Evolutionary conservation across 2,329 filamentous ascomycete species (phyloP).

Genomic region (Aspergillus sojae): DNA sequence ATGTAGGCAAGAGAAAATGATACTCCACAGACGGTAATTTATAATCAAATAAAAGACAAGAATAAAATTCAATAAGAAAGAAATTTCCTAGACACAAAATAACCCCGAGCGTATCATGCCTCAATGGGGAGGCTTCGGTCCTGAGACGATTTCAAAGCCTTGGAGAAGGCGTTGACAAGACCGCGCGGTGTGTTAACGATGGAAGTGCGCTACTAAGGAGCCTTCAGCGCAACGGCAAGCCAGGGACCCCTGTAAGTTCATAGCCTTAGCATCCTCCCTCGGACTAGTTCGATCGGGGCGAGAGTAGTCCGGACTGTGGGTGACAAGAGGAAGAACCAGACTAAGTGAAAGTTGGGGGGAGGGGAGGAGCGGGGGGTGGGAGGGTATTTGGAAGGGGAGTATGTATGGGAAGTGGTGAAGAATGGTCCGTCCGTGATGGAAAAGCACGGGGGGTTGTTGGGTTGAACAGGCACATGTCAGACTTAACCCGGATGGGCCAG

Average conservation of each 20-base stretch:
- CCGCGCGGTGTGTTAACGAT: constrained; percentile 27
- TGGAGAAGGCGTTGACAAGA: constrained; percentile 21
- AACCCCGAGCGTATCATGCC: constrained; percentile 33
- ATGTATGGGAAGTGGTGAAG: constrained; percentile 13
- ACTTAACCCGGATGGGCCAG: constrained; percentile 19
- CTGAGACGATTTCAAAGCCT: constrained; percentile 24
- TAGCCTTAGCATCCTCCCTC: constrained; percentile 43
- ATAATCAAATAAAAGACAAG: constrained; percentile 19
- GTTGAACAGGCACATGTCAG: constrained; percentile 30
- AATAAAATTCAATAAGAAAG: constrained; percentile 19
- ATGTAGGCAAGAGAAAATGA: constrained; percentile 9
- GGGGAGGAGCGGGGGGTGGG: constrained; percentile 4
- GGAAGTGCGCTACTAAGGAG: constrained; percentile 38
- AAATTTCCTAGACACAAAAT: constrained; percentile 22
- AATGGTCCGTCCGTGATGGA: constrained; percentile 18
- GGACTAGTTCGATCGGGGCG: constrained; percentile 16
- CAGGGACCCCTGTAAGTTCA: constrained; percentile 42
- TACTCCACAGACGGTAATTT: constrained; percentile 25
- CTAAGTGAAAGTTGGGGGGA: neutral
- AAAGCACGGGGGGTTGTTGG: constrained; percentile 30
- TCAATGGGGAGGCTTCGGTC: constrained; percentile 23
- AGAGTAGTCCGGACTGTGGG: constrained; percentile 16
- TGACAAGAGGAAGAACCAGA: constrained; percentile 7
- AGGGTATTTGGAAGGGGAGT: constrained; percentile 5
- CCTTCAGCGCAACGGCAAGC: constrained; percentile 44